Conservation (phyloP, 257 asterid species). For the Solanum chilense region DNA sequence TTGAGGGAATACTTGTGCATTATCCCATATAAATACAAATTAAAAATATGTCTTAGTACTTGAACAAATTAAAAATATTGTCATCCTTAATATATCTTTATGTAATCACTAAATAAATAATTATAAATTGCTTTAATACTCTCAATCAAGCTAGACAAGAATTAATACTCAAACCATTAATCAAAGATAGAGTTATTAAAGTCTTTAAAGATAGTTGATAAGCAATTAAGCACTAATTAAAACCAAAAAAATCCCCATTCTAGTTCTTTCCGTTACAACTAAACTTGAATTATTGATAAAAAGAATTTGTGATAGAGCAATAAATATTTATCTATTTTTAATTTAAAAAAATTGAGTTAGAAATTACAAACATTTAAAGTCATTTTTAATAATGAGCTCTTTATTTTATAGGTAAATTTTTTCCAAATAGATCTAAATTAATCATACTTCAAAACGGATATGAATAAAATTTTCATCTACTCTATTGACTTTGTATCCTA, state of each 20-base stretch:
- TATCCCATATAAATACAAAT: no score
- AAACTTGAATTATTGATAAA: not conserved
- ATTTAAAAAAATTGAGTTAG: not conserved
- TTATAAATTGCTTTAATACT: not conserved
- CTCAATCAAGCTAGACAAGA: not conserved
- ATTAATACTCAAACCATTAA: not conserved
- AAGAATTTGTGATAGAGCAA: not conserved
- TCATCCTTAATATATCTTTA: not conserved
- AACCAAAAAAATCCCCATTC: not conserved
- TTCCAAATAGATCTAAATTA: no score
- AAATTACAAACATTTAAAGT: not conserved
- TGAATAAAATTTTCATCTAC: not conserved
- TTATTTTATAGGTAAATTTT: not conserved
- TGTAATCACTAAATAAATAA: not conserved
- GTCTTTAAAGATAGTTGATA: not conserved
- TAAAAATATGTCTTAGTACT: not conserved
- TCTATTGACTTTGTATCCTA: not conserved
- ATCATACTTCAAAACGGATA: not conserved
- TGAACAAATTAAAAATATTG: not conserved
- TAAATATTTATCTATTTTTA: not conserved
- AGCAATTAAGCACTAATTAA: not conserved
- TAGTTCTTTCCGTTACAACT: not conserved
- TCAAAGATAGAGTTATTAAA: not conserved
- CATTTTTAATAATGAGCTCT: not conserved
- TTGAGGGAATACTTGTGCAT: no score